Evolutionary conservation across 768 basidiomycete species (phyloP).

Genomic region (Tremella yokohamensis): DNA sequence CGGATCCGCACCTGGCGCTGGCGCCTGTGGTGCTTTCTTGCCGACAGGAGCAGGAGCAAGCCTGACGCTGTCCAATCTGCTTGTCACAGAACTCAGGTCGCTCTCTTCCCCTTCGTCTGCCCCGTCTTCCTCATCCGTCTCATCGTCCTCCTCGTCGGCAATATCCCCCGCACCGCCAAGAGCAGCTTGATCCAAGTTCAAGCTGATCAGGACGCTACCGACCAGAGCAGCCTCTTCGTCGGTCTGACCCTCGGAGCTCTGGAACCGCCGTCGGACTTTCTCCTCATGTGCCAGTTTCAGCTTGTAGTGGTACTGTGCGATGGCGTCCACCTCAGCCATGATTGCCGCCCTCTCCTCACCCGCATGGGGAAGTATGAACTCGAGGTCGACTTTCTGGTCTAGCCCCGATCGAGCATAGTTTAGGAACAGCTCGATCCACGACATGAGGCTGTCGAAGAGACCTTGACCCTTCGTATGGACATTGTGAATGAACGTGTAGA

Average conservation of each 20-base stretch:
- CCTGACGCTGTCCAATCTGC: neutral
- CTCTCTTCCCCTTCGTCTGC: conserved; percentile 32
- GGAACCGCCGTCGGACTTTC: conserved; percentile 81
- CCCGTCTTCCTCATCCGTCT: conserved; percentile 52
- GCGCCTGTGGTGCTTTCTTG: neutral
- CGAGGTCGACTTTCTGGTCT: conserved; percentile 69
- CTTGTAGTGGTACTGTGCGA: conserved; percentile 89
- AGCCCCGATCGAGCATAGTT: conserved; percentile 85
- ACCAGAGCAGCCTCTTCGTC: conserved; percentile 85
- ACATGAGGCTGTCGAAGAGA: conserved; percentile 89
- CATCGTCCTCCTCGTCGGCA: conserved; percentile 69
- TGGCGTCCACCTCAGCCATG: conserved; percentile 78
- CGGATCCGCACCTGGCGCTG: neutral
- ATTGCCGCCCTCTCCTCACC: conserved; percentile 72
- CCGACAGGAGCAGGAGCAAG: neutral
- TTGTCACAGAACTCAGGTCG: neutral
- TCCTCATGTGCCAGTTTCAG: conserved; percentile 89
- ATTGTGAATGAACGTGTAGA: conserved; percentile 96
- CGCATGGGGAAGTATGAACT: conserved; percentile 80
- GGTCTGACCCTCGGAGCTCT: conserved; percentile 59
- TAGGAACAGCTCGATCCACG: conserved; percentile 93
- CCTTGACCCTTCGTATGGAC: conserved; percentile 95
- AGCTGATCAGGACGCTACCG: conserved; percentile 71
- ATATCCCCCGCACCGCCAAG: conserved; percentile 60
- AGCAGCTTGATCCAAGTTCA: conserved; percentile 76